phyloP scores from a whole-genome alignment of 371 early-diverging fungal species.

The Mucor racemosus region DNA sequence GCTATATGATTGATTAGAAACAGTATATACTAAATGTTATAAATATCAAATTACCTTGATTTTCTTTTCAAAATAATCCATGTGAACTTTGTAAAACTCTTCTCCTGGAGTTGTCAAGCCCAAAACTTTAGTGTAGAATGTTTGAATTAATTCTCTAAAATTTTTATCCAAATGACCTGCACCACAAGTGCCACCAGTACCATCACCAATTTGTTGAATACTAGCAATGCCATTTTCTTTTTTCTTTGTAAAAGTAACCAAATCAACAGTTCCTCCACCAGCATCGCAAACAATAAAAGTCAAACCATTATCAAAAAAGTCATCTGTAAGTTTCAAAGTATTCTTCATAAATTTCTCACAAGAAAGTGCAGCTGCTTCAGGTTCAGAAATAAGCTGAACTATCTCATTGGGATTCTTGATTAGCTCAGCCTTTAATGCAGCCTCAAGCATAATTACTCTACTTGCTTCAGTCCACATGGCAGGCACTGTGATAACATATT shows the following conservation, averaged over 20 bases:
- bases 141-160: conserved; percentile 21
- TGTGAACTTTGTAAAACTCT: not conserved
- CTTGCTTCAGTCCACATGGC: conserved; percentile 48
- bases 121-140: not conserved
- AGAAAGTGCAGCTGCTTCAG: conserved; percentile 45
- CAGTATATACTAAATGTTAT: not conserved
- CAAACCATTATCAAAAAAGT: conserved; percentile 16
- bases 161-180: conserved; percentile 49
- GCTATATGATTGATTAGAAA: not conserved
- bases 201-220: conserved; percentile 33
- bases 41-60: not conserved
- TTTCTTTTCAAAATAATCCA: not conserved
- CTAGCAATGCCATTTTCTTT: conserved; percentile 26
- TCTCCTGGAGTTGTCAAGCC: not conserved
- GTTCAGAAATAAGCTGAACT: conserved; percentile 53
- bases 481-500: conserved; percentile 22
- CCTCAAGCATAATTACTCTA: conserved; percentile 43
- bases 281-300: conserved; percentile 64
- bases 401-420: conserved; percentile 33
- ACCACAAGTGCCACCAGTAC: conserved; percentile 54
- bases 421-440: conserved; percentile 39
- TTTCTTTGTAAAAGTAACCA: conserved; percentile 44
- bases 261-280: conserved; percentile 66
- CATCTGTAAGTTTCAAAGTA: not conserved
- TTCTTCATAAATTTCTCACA: conserved; percentile 22